Evolutionary conservation across 345 rosid species (phyloP).

Genomic region (Hevea brasiliensis): DNA sequence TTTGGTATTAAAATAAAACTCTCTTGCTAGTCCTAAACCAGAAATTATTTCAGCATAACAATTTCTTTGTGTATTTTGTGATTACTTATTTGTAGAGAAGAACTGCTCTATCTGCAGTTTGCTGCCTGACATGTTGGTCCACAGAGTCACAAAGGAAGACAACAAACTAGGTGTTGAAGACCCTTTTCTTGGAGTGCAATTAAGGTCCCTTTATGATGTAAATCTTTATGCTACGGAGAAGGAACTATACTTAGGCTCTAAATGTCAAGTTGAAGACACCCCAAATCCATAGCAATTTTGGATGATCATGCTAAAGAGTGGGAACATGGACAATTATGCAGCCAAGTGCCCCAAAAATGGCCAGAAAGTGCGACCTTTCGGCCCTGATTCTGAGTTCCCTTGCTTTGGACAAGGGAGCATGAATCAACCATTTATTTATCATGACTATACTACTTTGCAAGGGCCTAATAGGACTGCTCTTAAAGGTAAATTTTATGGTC

Average conservation of each 20-base stretch:
- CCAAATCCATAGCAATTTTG: constrained; percentile 86
- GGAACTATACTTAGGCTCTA: constrained; percentile 66
- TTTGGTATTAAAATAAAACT: not conserved
- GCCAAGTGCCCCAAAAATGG: constrained; percentile 74
- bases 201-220: constrained; percentile 9
- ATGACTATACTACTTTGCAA: constrained; percentile 50
- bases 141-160: constrained; percentile 59
- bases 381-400: constrained; percentile 50
- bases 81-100: constrained; percentile 3
- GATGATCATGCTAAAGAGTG: constrained; percentile 93
- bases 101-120: constrained; percentile 19
- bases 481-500: constrained; percentile 75
- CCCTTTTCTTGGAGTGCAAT: constrained; percentile 16
- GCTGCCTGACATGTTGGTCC: constrained; percentile 26
- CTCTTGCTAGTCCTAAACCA: not conserved
- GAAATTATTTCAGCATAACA: not conserved
- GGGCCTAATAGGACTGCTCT: constrained; percentile 38
- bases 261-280: constrained; percentile 58
- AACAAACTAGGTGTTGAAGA: constrained; percentile 55
- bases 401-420: constrained; percentile 77
- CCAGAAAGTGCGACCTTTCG: constrained; percentile 44
- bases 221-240: constrained; percentile 50
- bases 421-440: constrained; percentile 72
- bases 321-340: constrained; percentile 67
- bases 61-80: not conserved